A percentile compares a stretch with the other conserved stretches of the same genome.
Evolutionary conservation across 148 eudicot species (phyloP).

Genomic region (Limonium bicolor): DNA sequence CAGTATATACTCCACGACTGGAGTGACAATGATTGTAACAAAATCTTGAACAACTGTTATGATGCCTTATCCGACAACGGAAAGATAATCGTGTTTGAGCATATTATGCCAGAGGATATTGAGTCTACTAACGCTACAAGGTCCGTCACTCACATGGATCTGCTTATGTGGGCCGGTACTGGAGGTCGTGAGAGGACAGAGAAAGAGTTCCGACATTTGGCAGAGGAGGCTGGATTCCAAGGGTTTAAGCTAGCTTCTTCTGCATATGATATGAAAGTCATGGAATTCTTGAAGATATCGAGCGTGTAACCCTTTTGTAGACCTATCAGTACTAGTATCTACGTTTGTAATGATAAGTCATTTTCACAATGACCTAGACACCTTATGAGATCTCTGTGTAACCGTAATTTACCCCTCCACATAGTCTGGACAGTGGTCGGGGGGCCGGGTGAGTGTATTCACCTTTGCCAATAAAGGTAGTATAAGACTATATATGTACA

Average conservation of each 20-base stretch:
- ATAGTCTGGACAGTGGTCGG: too few species aligned
- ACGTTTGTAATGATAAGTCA: too few species aligned
- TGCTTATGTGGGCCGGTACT: constrained; percentile 2
- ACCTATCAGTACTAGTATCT: too few species aligned
- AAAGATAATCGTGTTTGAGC: constrained; percentile 6
- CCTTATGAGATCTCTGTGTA: too few species aligned
- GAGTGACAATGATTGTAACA: constrained; percentile 8
- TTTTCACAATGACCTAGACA: too few species aligned
- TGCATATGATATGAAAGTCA: constrained; percentile 8
- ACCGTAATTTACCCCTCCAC: too few species aligned
- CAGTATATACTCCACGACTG: constrained; percentile 1
- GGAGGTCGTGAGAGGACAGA: constrained; percentile 11
- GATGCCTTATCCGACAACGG: constrained; percentile 11
- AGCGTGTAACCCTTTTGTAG: too few species aligned
- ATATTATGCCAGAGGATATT: constrained; percentile 3
- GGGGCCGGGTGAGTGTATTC: too few species aligned
- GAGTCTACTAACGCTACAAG: not conserved
- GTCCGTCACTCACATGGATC: constrained; percentile 4
- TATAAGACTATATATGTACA: too few species aligned
- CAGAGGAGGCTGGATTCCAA: constrained; percentile 9
- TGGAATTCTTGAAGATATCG: constrained; percentile 12
- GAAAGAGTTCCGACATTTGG: constrained; percentile 8
- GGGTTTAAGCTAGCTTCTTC: constrained; percentile 8
- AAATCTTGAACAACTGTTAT: constrained; percentile 10
- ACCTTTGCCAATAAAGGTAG: too few species aligned